Evolutionary conservation across 2,329 filamentous ascomycete genomes (phyloP).

Genomic region (Paracoccidioides lutzii): DNA sequence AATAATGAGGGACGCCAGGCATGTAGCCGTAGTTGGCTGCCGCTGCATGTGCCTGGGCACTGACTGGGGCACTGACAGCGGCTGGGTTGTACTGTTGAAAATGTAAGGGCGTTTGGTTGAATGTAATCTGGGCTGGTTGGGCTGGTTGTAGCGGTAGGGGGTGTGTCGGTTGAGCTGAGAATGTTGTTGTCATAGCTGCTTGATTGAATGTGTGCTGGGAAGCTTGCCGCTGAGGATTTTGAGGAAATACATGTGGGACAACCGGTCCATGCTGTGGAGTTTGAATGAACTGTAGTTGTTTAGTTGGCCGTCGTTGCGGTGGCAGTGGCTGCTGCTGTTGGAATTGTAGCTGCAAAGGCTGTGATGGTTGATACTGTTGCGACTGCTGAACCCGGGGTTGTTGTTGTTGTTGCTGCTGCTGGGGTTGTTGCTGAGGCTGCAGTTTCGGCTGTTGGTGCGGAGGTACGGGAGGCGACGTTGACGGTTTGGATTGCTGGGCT

Average conservation of each 20-base stretch:
- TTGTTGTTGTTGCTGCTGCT: conserved; percentile 10
- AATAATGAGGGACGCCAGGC: conserved; percentile 34
- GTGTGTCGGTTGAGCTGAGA: not conserved
- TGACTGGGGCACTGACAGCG: conserved; percentile 17
- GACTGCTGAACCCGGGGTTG: conserved; percentile 15
- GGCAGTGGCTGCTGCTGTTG: conserved; percentile 5
- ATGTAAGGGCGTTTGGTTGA: conserved; percentile 28
- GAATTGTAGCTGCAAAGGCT: conserved; percentile 14
- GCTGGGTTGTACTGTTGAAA: conserved; percentile 32
- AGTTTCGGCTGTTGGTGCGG: conserved; percentile 20
- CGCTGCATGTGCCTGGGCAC: conserved; percentile 21
- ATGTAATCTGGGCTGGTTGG: conserved; percentile 46
- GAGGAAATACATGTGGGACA: not conserved
- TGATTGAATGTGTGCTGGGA: conserved; percentile 1
- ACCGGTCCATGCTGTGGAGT: not conserved
- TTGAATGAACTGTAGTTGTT: conserved; percentile 1
- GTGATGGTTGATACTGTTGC: conserved; percentile 11
- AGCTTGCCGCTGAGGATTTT: conserved; percentile 5
- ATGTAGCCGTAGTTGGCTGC: conserved; percentile 32
- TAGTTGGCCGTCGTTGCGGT: not conserved
- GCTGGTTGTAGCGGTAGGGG: conserved; percentile 59
- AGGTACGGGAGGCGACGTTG: conserved; percentile 14
- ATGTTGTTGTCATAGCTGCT: conserved; percentile 35
- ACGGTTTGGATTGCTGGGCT: conserved; percentile 19
- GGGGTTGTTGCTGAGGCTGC: conserved; percentile 10